Conservation (phyloP, 768 basidiomycete species). For the Auriculariales sp. region DNA sequence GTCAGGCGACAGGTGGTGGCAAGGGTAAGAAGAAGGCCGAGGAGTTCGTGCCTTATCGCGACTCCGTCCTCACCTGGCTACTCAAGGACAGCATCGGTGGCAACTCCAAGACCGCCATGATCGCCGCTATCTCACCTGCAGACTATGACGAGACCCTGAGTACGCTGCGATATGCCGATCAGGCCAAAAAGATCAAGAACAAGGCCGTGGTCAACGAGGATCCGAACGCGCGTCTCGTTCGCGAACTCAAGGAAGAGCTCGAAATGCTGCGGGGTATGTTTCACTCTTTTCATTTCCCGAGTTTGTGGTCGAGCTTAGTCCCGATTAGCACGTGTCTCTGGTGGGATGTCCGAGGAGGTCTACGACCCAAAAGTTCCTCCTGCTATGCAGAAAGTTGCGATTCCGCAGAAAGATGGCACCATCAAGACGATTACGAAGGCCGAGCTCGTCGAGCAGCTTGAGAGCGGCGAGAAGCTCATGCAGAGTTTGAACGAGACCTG, state of each 20-base stretch:
- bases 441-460: constrained; percentile 93
- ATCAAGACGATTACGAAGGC: constrained; percentile 95
- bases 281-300: constrained; percentile 6
- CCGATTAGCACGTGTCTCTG: constrained; percentile 54
- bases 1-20: constrained; percentile 39
- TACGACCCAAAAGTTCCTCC: constrained; percentile 85
- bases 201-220: constrained; percentile 99
- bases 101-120: constrained; percentile 98
- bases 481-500: constrained; percentile 86
- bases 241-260: constrained; percentile 96
- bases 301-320: not conserved
- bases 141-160: constrained; percentile 97
- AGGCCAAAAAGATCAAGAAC: constrained; percentile 99
- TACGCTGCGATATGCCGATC: constrained; percentile 94
- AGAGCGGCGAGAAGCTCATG: constrained; percentile 91
- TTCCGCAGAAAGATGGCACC: constrained; percentile 82
- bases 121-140: constrained; percentile 95
- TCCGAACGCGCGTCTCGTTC: constrained; percentile 96
- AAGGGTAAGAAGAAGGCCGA: constrained; percentile 78
- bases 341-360: constrained; percentile 50
- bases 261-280: constrained; percentile 70
- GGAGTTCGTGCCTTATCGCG: constrained; percentile 93
- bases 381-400: constrained; percentile 90
- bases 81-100: constrained; percentile 95
- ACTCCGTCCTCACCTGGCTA: constrained; percentile 95